Base-by-base conservation (phyloP, 441 rosid genomes). In the Jatropha podagrica region DNA sequence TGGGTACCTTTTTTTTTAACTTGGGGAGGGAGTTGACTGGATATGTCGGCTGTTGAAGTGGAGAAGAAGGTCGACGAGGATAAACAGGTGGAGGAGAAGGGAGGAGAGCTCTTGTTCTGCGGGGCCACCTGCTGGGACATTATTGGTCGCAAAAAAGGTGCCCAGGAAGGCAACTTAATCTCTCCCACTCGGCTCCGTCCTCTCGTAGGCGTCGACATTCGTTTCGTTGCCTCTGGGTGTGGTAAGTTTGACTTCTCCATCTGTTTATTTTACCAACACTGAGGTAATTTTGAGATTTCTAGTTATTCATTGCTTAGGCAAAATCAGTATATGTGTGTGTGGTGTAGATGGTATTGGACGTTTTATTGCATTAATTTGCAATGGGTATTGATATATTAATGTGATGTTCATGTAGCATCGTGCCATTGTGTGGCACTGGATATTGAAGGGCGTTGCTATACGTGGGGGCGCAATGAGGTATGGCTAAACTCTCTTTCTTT, bases 401-500 rank as follows among this genome's bases (percentile, higher is more conserved):
- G 10, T 63, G 38, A 14, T 74, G 32, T 32, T 62, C 69, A 37
- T 88, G 83, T 78, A 96, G 98, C 86, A 20, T 92, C 99, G 0
- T 94, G 97, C 81, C 99, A 96, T 81, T 96, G 98, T 74, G 98
- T 96, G 81, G 97, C 99, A 1, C 81, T 96, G 87, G 98, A 94
- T 77, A 92, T 86, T 76, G 91, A 89, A 81, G 99, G 99, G 74
- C 93, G 97, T 77, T 94, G 98, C 83, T 92, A 92, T 72, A 96
- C 99, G 2, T 96, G 98, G 99, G 99, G 99, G 46, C 95, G 97
- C 42, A 96, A 96, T 78, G 99, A 96, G 92, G 99, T 83, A 80
- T 76, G 85, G 10, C 58, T 81, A 38, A 42, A 7, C 80, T 79
- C 20, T 2, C 2, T 65, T 76, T 10, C 70, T 26, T 59, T 55